Evolutionary conservation across 148 eudicot genomes (phyloP), one percentile per base, ranked within the genome.

Genomic region (Oxyria digyna): DNA sequence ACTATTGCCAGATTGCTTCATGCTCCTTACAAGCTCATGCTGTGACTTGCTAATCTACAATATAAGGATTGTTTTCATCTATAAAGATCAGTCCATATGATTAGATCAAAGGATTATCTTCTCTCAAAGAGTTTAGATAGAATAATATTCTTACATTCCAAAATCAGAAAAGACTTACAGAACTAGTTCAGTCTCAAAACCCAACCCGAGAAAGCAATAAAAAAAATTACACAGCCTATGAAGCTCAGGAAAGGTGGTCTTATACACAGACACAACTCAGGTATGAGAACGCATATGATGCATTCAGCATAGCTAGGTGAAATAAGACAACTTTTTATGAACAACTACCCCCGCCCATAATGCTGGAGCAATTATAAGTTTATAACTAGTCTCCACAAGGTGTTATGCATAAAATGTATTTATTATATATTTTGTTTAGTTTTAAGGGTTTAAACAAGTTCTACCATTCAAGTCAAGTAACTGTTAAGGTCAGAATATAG

Each of bases 31-130:
- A 75, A 85, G 91, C 72, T 88, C 83, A 84, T 90, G 89, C 71
- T 94, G 97, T 76, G 84, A 78, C 82, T 79, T 88, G 81, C 96
- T 94, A 72, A 91, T 85, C 98, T 94, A 86, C 73, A 80, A 80
- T 35, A 70, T 48, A 80, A 46, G n/a, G 41, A 38, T 13, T 20
- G 37, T 13, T 29, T 18, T 29, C 38, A 59, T 35, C 0, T 59
- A 31, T 5, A 15, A 29, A 4, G 14, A 21, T 38, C 5, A 38
- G 41, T 38, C 41, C 8, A 20, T 7, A 49, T 27, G 31, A 29
- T 6, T 59, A 31, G 20, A 59, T 59, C 64, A 12, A 57, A 29
- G 14, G 15, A 57, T 21, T 1, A n/a, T n/a, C n/a, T n/a, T n/a
- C n/a, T n/a, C n/a, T n/a, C n/a, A n/a, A n/a, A n/a, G n/a, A n/a